Base-by-base conservation (phyloP, 208 protist genomes). In the Trypanosoma mega region DNA sequence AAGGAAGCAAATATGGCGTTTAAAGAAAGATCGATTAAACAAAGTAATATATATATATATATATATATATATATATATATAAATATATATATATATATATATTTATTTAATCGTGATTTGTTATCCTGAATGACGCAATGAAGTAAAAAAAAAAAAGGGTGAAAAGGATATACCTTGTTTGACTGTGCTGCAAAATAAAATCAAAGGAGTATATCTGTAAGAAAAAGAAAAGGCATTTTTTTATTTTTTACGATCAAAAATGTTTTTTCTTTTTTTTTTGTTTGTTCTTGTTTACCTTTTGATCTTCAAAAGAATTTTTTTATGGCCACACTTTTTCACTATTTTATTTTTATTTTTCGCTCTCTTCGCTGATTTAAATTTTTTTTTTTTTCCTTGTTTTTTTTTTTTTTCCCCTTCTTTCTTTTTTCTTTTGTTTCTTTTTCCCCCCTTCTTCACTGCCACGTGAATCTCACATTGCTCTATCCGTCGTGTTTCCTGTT, bases 211-310 rank as follows among this genome's bases (percentile, higher is more conserved):
- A n/a, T n/a, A n/a, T n/a, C n/a, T n/a, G n/a, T n/a, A n/a, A n/a
- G n/a, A n/a, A n/a, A n/a, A n/a, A n/a, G n/a, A n/a, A n/a, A n/a
- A n/a, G n/a, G n/a, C n/a, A n/a, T n/a, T n/a, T n/a, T n/a, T n/a
- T n/a, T n/a, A n/a, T n/a, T n/a, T n/a, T n/a, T n/a, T n/a, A n/a
- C n/a, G n/a, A n/a, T n/a, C n/a, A n/a, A n/a, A n/a, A n/a, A n/a
- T n/a, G n/a, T n/a, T n/a, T n/a, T 72, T 29, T 43, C n/a, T 46
- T 41, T 70, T 63, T 59, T 69, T 71, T 51, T 37, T 4, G 16
- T 50, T 56, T 54, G 11, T 56, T 26, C 11, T 16, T 26, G 23
- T 5, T 52, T 41, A 36, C 9, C 39, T 26, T 41, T 5, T 20
- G 11, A 59, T 48, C 51, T 64, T 44, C n/a, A 50, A 21, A 54